These are phyloP conservation scores for Quercus engelmannii DNA, from an alignment of 306 rosid species.

Conservation along the genomic window DNA sequence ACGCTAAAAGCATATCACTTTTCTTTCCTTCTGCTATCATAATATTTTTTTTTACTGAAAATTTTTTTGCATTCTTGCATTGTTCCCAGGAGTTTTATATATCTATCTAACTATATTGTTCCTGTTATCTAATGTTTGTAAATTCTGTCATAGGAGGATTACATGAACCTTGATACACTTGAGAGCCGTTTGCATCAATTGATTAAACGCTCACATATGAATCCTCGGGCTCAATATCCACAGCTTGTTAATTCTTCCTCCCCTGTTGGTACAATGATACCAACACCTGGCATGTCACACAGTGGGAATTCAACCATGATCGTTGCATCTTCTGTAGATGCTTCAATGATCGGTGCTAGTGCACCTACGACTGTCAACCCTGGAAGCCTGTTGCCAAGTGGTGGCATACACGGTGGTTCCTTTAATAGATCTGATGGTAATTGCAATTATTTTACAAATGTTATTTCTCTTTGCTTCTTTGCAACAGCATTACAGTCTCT, in stretches of 20 bases:
- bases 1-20: background rate
- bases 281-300: slow-evolving; percentile 90
- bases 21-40: background rate
- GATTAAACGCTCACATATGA: slow-evolving; percentile 33
- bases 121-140: slow-evolving; percentile 17
- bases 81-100: background rate
- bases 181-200: slow-evolving; percentile 62
- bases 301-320: slow-evolving; percentile 66
- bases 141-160: slow-evolving; percentile 65
- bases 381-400: slow-evolving; percentile 61
- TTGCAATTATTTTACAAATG: slow-evolving; percentile 3
- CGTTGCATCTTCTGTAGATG: slow-evolving; percentile 56
- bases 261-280: slow-evolving; percentile 79
- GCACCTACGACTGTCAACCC: slow-evolving; percentile 57
- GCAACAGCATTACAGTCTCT: slow-evolving; percentile 7
- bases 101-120: background rate
- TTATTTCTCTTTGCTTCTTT: slow-evolving; percentile 6
- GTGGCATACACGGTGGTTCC: slow-evolving; percentile 54
- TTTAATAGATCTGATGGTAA: slow-evolving; percentile 74
- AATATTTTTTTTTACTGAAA: background rate
- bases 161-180: slow-evolving; percentile 70
- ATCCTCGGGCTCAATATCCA: slow-evolving; percentile 53
- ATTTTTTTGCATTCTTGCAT: background rate
- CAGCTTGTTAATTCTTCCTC: slow-evolving; percentile 64
- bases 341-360: slow-evolving; percentile 53